Evolutionary conservation across 805 yeast genomes (phyloP), one percentile per base, ranked within the genome.

Genomic region (Candida gorgasii): DNA sequence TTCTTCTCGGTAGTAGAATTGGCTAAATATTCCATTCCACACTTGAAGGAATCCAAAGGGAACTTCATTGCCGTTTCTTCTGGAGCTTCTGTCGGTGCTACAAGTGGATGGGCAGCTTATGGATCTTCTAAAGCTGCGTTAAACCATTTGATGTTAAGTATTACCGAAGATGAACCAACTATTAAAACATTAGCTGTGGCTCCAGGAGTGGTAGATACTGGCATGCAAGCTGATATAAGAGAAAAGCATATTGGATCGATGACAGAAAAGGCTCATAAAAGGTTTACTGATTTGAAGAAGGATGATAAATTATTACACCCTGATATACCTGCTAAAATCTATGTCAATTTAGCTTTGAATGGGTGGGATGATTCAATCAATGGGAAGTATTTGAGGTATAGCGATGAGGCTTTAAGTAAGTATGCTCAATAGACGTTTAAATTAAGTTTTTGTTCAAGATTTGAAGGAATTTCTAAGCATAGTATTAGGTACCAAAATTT

Each of bases 141-240:
- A 39, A 89, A 92, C 61, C 89, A 84, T 53, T 75, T 89, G 40
- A 81, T 87, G 5, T 57, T 66, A 36, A 79, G 86, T 11, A 59
- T 92, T 12, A 84, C 87, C 1, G 69, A 65, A 5, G 97, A 89
- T 54, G 89, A 86, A 57, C 66, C 72, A 1, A 57, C 52, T 3
- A 64, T 89, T n/a, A 62, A 66, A 26, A 69, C 84, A 3, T 65
- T 89, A 8, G 72, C 97, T 0, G 74, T 93, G 17, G 97, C 96
- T 0, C 98, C 98, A 0, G 98, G 99, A 3, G 95, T 89, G 1
- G 97, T 93, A 1, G 88, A 88, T 58, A 92, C 99, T 1, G 70
- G 69, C 15, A 92, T 93, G 98, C 98, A 93, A 65, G 59, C 50
- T 6, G 83, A 80, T 42, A 89, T 92, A 44, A 79, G 98, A 53